Base-by-base conservation (phyloP, 169 alveolate genomes). In the Cryptosporidium ubiquitum region DNA sequence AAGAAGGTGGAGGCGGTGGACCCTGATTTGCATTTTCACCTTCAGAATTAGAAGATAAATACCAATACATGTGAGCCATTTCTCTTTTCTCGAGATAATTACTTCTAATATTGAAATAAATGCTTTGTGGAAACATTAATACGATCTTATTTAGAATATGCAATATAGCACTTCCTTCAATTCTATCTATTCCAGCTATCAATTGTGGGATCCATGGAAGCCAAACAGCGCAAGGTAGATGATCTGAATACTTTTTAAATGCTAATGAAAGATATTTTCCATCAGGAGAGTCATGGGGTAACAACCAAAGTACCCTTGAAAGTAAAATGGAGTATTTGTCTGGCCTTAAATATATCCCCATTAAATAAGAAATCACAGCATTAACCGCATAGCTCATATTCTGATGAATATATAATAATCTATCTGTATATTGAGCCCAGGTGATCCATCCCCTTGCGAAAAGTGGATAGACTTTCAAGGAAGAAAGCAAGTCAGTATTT, bases 181-280 rank as follows among this genome's bases (percentile, higher is more conserved):
- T 49, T 31, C 91, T 49, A 70, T 84, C 75, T 49, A 93, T 68
- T 7, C 86, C 86, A 31, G 93, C 85, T 44, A 93, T 92, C 42
- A 93, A 66, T 84, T 93, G 95, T 18, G 95, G 94, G 61, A 92
- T 69, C 95, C 95, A 93, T 58, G 86, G 70, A 58, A 92, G 85
- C 95, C 95, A 93, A 35, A 93, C 94, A 31, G 92, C 70, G 16
- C 74, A 75, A 64, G 94, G 95, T 16, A 93, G 84, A 39, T 69
- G 57, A 68, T 93, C 95, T 23, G 93, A 73, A 55, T 92, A 93
- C 40, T 70, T 93, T 73, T 92, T 93, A 68, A 93, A 92, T 10
- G 92, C 86, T 66, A 92, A 31, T 39, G 91, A 66, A 33, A 84
- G 91, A 68, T 75, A 86, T 70, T 86, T 69, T 31, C 85, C 86